Evolutionary conservation across 257 asterid species (phyloP).

Genomic region (Ehretia macrophylla): DNA sequence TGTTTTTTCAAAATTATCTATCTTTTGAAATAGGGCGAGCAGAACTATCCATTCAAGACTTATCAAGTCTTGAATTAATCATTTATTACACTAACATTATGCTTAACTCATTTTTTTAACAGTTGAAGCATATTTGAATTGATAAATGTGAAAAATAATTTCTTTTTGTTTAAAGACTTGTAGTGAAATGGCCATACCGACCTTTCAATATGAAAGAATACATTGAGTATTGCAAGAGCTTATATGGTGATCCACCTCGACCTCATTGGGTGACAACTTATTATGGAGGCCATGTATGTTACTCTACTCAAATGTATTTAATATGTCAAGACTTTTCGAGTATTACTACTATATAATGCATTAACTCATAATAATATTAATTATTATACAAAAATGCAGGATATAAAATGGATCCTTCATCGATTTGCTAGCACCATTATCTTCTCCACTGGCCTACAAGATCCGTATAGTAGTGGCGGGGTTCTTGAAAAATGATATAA

Average conservation of each 20-base stretch:
- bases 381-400: slow-evolving; percentile 19
- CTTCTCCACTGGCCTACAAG: slow-evolving; percentile 45
- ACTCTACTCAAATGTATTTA: background rate
- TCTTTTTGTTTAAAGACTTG: slow-evolving; percentile 37
- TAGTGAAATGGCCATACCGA: slow-evolving; percentile 42
- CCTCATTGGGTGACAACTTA: slow-evolving; percentile 47
- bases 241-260: slow-evolving; percentile 33
- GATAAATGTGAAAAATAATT: too few species aligned
- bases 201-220: slow-evolving; percentile 24
- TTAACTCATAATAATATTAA: background rate
- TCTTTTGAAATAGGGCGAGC: too few species aligned
- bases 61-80: too few species aligned
- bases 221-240: slow-evolving; percentile 9
- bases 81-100: too few species aligned
- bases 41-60: too few species aligned
- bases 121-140: too few species aligned
- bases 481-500: slow-evolving; percentile 9
- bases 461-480: slow-evolving; percentile 49
- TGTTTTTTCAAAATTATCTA: too few species aligned
- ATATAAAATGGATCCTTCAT: slow-evolving; percentile 33
- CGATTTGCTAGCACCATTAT: slow-evolving; percentile 43
- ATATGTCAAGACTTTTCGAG: too few species aligned
- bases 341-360: too few species aligned
- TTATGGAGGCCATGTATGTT: slow-evolving; percentile 38
- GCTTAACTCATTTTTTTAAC: too few species aligned